Evolutionary conservation across 345 rosid species (phyloP), one percentile per base, ranked within the genome.

Genomic region (Erodium maritimum): DNA sequence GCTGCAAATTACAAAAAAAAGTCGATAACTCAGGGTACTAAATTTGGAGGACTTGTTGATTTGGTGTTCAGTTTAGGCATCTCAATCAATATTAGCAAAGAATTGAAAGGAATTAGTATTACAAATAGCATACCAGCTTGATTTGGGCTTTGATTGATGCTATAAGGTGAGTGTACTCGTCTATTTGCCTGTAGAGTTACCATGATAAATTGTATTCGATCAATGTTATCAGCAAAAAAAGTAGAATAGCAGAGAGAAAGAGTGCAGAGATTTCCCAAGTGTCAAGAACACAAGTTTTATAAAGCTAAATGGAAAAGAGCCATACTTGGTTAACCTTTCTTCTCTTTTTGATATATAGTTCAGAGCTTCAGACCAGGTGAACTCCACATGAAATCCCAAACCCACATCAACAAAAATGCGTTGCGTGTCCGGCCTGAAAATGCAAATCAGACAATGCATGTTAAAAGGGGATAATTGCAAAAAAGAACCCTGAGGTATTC

Each of bases 341-440:
- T 89, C 96, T 65, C 82, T 74, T 46, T 73, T 45, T 48, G 85
- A 37, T 70, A 82, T 72, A 67, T 74, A 75, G 20, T 72, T 73
- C 61, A 89, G 71, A 62, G 96, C 96, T 73, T 89, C 96, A 20
- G 82, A 71, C 84, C 91, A 77, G 21, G 95, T 82, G 67, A 86
- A 82, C 72, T 86, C 95, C 65, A 84, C 95, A 61, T 90, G 82
- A 56, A 90, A 86, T 33, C 95, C 95, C 11, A 86, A 77, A 23
- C 95, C 95, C 62, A 84, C 60, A 65, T 84, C 91, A 61, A 86
- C 77, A 77, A 84, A 80, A 60, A 86, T 78, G 72, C 54, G 73
- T 34, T 71, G 78, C 18, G 95, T 81, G 67, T 86, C 83, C 59
- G 91, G 82, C 67, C 95, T 90, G 79, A 68, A 57, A 62, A 72